A percentile compares a stretch with the other conserved stretches of the same genome.
Conservation (phyloP, 306 rosid species). For the Cercis canadensis region DNA sequence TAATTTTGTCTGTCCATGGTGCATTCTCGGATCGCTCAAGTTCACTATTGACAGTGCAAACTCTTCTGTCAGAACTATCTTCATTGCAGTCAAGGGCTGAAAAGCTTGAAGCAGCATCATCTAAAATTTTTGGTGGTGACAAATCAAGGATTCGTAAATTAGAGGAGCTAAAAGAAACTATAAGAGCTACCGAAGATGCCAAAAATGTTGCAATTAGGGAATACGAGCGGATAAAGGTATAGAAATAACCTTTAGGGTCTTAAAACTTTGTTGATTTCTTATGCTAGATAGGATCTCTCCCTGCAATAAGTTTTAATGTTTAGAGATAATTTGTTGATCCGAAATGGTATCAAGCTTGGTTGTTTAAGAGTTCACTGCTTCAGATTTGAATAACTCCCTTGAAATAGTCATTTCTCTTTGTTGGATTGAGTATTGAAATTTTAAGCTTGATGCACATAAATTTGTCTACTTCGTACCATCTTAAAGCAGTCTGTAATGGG, state of each 20-base stretch:
- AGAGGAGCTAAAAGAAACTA: conserved; percentile 87
- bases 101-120: conserved; percentile 89
- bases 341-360: neutral
- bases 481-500: too few species aligned
- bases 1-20: conserved; percentile 82
- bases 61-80: conserved; percentile 81
- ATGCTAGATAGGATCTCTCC: neutral
- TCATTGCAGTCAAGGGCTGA: conserved; percentile 81
- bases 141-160: conserved; percentile 73
- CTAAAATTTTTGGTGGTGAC: conserved; percentile 91
- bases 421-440: too few species aligned
- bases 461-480: too few species aligned
- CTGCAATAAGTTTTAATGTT: neutral
- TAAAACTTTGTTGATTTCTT: conserved; percentile 19
- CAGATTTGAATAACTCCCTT: conserved; percentile 2
- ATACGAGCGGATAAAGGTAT: conserved; percentile 91
- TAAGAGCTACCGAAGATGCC: conserved; percentile 80
- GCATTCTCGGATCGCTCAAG: conserved; percentile 92
- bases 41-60: conserved; percentile 88
- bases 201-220: conserved; percentile 82
- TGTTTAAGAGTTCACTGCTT: neutral
- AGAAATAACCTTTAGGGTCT: neutral
- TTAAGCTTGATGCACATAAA: too few species aligned
- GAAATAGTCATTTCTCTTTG: neutral
- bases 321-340: neutral